Evolutionary conservation across 768 basidiomycete genomes (phyloP), one percentile per base, ranked within the genome.

Genomic region (Russula dissimulans): DNA sequence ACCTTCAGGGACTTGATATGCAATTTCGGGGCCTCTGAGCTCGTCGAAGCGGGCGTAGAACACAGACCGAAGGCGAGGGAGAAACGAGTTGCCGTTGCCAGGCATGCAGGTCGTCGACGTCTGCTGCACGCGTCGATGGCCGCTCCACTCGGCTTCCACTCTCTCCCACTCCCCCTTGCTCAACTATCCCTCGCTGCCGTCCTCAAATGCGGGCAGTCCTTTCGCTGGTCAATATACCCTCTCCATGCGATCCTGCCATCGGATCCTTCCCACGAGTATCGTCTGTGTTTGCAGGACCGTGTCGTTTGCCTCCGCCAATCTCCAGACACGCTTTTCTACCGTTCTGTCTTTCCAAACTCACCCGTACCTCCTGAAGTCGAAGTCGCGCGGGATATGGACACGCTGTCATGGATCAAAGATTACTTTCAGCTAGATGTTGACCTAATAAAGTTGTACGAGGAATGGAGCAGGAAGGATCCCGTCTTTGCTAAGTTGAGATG

Each of bases 31-130:
- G 2, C 97, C 95, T 56, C 87, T 83, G 5, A 74, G 75, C 41
- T 86, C 79, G 73, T 98, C 92, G 70, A 99, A 98, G 14, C 89
- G 84, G 4, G 95, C 87, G 69, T 97, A 97, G 76, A 98, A 97
- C 14, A 95, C 87, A 11, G 91, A 93, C 66, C 86, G 84, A 58
- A 91, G 87, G 17, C 77, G 75, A 41, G 89, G 89, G 48, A 87
- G 79, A 73, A 88, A 92, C 10, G 89, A 91, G 71, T 85, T 84
- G 50, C 75, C 76, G 46, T 79, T 76, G 9, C 73, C 71, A 52
- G 75, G 67, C 78, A 78, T 80, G 39, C 15, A 26, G 38, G 26
- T 17, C 7, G 39, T 32, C 2, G 4, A 14, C 12, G 10, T 11
- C 39, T 14, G 39, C 39, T 2, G 39, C 39, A 41, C 18, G 18